These are phyloP conservation scores for Elongisporangium prolatum DNA, from an alignment of 352 stramenopile genomes.

Conservation along the genomic window DNA sequence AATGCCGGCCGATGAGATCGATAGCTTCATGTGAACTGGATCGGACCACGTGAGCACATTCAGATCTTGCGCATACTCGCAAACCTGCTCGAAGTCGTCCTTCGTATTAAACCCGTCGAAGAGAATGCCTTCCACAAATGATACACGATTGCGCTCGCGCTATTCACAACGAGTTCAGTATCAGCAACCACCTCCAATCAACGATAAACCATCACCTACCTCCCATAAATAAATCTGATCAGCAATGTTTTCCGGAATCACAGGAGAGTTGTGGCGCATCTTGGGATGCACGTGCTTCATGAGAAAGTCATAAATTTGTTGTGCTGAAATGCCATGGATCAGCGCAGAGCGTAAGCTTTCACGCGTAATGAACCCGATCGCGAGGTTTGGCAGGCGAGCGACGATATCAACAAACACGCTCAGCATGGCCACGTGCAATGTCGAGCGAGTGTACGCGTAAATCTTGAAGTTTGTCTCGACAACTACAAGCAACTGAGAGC, in stretches of 20 bases:
- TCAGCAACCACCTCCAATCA: not conserved
- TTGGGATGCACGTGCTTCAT: slow-evolving; percentile 86
- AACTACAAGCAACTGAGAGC: slow-evolving; percentile 55
- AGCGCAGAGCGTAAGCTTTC: slow-evolving; percentile 87
- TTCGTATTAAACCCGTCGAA: slow-evolving; percentile 86
- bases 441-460: slow-evolving; percentile 88
- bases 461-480: slow-evolving; percentile 93
- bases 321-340: slow-evolving; percentile 87
- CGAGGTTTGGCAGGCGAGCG: slow-evolving; percentile 84
- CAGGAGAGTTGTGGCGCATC: slow-evolving; percentile 63
- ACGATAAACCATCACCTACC: slow-evolving; percentile 11
- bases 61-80: slow-evolving; percentile 53
- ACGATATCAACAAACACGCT: slow-evolving; percentile 90
- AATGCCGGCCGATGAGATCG: slow-evolving; percentile 54
- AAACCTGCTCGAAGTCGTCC: slow-evolving; percentile 80
- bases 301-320: slow-evolving; percentile 91
- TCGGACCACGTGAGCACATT: slow-evolving; percentile 83
- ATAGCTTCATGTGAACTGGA: slow-evolving; percentile 75
- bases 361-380: slow-evolving; percentile 89
- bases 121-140: slow-evolving; percentile 77
- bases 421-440: slow-evolving; percentile 91
- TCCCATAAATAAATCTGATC: slow-evolving; percentile 92
- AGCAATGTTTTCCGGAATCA: slow-evolving; percentile 87
- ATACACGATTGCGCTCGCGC: slow-evolving; percentile 84
- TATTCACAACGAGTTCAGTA: slow-evolving; percentile 1